Evolutionary conservation across 148 eudicot genomes (phyloP), one percentile per base, ranked within the genome.

Genomic region (Silene latifolia): DNA sequence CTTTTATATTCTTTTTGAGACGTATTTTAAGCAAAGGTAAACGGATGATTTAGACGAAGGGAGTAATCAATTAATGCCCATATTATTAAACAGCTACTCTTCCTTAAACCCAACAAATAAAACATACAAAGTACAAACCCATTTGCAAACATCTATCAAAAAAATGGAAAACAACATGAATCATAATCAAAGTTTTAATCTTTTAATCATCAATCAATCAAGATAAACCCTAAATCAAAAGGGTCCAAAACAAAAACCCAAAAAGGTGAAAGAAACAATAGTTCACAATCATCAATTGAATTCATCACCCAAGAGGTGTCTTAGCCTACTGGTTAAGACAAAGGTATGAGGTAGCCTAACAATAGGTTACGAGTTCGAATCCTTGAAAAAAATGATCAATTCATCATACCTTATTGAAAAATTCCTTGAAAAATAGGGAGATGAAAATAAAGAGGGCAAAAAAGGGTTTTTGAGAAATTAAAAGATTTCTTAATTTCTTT

Each of bases 341-440:
- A 0, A 32, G 5, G 3, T 3, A 3, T 2, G 35, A 32, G 35
- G 3, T 32, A 32, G 1, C 35, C 3, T 32, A 4, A 32, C 5
- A 32, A 32, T 32, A 32, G 35, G 5, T 32, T 4, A 32, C 35
- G 35, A 4, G 35, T 32, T 32, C 35, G 35, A 32, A 32, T n/a
- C n/a, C n/a, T n/a, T n/a, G n/a, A n/a, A n/a, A n/a, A n/a, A n/a
- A n/a, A n/a, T n/a, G n/a, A n/a, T n/a, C 35, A 32, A 32, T 32
- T 32, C 35, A 25, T 59, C 20, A 25, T 77, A 81, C 83, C 80
- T 81, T 51, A 51, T 44, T 61, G 29, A 62, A 47, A 53, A 70
- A 13, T 18, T 56, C 3, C 18, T 23, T 64, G 58, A 54, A 6
- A 6, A 32, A 63, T 29, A 1, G 2, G 1, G 29, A 27, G 29